Evolutionary conservation across 352 stramenopile genomes (phyloP).

Genomic region (Blastocystis sp.): DNA sequence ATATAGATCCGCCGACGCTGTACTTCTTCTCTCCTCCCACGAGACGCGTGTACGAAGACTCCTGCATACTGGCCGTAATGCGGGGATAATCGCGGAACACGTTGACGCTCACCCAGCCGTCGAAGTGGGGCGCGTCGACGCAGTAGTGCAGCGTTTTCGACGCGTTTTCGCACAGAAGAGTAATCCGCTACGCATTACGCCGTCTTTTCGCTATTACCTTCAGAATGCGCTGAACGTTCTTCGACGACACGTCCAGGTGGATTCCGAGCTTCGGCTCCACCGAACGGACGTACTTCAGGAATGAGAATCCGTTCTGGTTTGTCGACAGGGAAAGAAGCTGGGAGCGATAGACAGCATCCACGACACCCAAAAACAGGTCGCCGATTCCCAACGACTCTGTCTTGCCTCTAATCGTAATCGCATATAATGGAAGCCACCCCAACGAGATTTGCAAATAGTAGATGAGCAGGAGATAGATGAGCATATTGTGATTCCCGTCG

Average conservation of each 20-base stretch:
- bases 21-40: background rate
- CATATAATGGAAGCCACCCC: background rate
- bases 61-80: background rate
- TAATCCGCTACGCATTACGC: background rate
- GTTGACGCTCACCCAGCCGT: background rate
- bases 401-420: background rate
- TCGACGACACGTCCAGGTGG: background rate
- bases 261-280: conserved; percentile 17
- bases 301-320: background rate
- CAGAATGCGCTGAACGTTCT: background rate
- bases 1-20: background rate
- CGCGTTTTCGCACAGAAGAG: background rate
- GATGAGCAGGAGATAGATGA: conserved; percentile 15
- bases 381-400: background rate
- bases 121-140: background rate
- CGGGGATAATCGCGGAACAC: conserved; percentile 4
- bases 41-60: background rate
- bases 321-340: background rate
- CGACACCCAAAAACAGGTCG: background rate
- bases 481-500: conserved; percentile 12
- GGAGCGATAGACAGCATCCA: background rate
- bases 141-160: background rate
- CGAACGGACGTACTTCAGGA: background rate
- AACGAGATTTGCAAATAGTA: conserved; percentile 27
- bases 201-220: background rate